A percentile compares a stretch with the other conserved stretches of the same genome.
Evolutionary conservation across 208 protist genomes (phyloP).

Genomic region (Porcisia hertigi): DNA sequence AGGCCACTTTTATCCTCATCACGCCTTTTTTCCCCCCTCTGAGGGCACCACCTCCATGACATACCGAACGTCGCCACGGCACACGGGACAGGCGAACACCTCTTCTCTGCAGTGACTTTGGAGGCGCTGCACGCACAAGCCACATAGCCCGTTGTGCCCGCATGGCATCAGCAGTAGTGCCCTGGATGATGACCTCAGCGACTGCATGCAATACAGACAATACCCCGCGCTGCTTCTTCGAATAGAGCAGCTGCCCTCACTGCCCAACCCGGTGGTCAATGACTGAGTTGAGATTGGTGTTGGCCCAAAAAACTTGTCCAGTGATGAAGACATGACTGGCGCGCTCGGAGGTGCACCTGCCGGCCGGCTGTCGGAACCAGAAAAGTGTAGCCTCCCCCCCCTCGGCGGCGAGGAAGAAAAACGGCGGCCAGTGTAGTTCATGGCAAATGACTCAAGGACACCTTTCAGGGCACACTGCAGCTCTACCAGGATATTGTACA

Average conservation of each 20-base stretch:
- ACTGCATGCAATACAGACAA: slow-evolving; percentile 61
- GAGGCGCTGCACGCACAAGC: slow-evolving; percentile 39
- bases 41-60: slow-evolving; percentile 46
- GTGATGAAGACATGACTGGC: not conserved
- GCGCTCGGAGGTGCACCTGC: not conserved
- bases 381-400: too few relatives aligned
- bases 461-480: slow-evolving; percentile 27
- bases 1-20: not conserved
- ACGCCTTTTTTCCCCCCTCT: not conserved
- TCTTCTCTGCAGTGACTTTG: slow-evolving; percentile 46
- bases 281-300: not conserved
- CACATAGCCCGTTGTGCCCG: slow-evolving; percentile 57
- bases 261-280: not conserved
- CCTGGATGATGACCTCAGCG: slow-evolving; percentile 26
- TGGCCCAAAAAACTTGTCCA: slow-evolving; percentile 29
- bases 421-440: slow-evolving; percentile 1
- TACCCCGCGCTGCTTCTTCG: slow-evolving; percentile 1
- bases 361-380: not conserved
- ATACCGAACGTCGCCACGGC: slow-evolving; percentile 28
- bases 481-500: slow-evolving; percentile 36
- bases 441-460: slow-evolving; percentile 26
- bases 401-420: not conserved
- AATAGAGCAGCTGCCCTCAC: not conserved
- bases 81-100: slow-evolving; percentile 57
- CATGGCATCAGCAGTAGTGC: slow-evolving; percentile 61